Conservation (phyloP, 2,329 filamentous ascomycete genomes). For the Talaromyces atroroseus region DNA sequence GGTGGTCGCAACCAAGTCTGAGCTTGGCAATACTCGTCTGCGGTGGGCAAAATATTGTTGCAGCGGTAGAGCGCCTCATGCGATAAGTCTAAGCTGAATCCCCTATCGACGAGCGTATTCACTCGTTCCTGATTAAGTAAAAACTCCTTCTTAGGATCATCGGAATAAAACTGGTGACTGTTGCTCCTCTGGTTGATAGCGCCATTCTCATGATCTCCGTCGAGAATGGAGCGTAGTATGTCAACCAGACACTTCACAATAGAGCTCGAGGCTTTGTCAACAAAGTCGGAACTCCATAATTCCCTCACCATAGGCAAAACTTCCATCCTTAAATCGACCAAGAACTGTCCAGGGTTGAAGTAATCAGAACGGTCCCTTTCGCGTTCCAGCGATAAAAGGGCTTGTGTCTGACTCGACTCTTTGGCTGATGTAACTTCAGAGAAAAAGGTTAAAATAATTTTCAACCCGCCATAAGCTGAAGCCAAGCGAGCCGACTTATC, state of each 20-base stretch:
- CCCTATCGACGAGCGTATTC: slow-evolving; percentile 39
- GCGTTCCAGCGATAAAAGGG: slow-evolving; percentile 49
- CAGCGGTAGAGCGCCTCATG: slow-evolving; percentile 79
- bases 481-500: slow-evolving; percentile 40
- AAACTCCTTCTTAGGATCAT: slow-evolving; percentile 48
- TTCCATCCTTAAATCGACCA: slow-evolving; percentile 77
- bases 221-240: slow-evolving; percentile 71
- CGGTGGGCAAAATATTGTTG: slow-evolving; percentile 57
- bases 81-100: slow-evolving; percentile 57
- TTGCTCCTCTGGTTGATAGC: slow-evolving; percentile 57
- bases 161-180: slow-evolving; percentile 46
- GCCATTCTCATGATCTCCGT: slow-evolving; percentile 67
- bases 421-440: slow-evolving; percentile 67
- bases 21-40: slow-evolving; percentile 70
- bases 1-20: slow-evolving; percentile 55
- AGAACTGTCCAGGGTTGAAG: slow-evolving; percentile 67
- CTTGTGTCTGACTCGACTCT: slow-evolving; percentile 64
- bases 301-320: slow-evolving; percentile 70
- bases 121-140: slow-evolving; percentile 47
- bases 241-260: slow-evolving; percentile 76
- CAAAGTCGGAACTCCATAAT: slow-evolving; percentile 79
- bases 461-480: slow-evolving; percentile 59
- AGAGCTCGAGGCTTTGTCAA: slow-evolving; percentile 71
- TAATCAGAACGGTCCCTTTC: slow-evolving; percentile 55
- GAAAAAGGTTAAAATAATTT: slow-evolving; percentile 81